Evolutionary conservation across 352 stramenopile species (phyloP).

Genomic region (Stephanocyclus meneghinianus): DNA sequence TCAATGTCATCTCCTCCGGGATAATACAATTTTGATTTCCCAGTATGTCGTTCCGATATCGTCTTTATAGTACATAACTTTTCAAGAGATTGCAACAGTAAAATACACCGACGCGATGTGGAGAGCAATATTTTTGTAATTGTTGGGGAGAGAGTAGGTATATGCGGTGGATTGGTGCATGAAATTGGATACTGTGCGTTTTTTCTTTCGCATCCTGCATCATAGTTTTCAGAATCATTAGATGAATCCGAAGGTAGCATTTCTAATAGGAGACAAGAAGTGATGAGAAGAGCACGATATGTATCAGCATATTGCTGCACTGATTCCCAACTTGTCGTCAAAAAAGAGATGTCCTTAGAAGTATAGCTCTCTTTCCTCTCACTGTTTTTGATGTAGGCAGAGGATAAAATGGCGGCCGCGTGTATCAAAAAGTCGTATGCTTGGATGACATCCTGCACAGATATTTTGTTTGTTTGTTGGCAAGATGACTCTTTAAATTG

Average conservation of each 20-base stretch:
- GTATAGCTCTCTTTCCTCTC: neutral
- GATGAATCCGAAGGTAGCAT: conserved; percentile 17
- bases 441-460: conserved; percentile 17
- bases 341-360: neutral
- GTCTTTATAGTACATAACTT: conserved; percentile 31
- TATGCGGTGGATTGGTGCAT: neutral
- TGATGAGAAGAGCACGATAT: conserved; percentile 38
- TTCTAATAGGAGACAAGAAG: conserved; percentile 38
- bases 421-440: conserved; percentile 41
- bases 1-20: conserved; percentile 41
- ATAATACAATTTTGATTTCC: neutral
- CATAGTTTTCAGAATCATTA: neutral
- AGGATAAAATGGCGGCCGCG: conserved; percentile 16
- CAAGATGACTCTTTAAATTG: conserved; percentile 25
- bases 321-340: conserved; percentile 19
- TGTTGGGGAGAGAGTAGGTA: conserved; percentile 12
- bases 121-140: conserved; percentile 30
- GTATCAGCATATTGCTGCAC: conserved; percentile 33
- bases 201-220: neutral
- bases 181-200: neutral
- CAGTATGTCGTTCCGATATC: conserved; percentile 13
- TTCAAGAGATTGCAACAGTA: conserved; percentile 30
- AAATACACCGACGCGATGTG: conserved; percentile 33
- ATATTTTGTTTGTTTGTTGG: conserved; percentile 14
- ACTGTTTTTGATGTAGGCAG: neutral